These are phyloP conservation scores for Raffaelea arxii DNA, from an alignment of 2,329 filamentous ascomycete genomes.

Conservation along the genomic window DNA sequence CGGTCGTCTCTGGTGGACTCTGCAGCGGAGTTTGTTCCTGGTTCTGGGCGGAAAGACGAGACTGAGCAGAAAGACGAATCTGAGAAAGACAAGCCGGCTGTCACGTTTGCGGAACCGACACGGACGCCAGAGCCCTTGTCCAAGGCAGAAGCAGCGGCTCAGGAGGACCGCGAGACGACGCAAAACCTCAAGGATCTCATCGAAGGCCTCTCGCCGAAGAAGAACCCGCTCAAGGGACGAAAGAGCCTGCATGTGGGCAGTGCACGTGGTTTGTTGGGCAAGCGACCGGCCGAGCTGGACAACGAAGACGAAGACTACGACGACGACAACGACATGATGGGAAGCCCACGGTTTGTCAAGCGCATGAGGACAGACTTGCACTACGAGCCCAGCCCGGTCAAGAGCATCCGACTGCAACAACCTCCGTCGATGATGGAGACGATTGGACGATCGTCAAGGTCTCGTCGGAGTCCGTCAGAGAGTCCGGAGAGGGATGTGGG, in stretches of 20 bases:
- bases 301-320: slow-evolving; percentile 33
- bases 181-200: slow-evolving; percentile 69
- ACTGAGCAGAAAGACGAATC: too few relatives aligned
- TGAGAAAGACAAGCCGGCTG: slow-evolving; percentile 26
- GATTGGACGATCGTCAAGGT: slow-evolving; percentile 47
- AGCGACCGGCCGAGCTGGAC: slow-evolving; percentile 63
- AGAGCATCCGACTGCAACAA: slow-evolving; percentile 60
- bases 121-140: slow-evolving; percentile 47
- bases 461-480: slow-evolving; percentile 35
- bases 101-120: slow-evolving; percentile 58
- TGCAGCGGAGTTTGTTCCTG: slow-evolving; percentile 53
- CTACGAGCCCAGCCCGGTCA: slow-evolving; percentile 67
- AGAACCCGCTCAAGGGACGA: slow-evolving; percentile 53
- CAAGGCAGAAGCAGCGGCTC: slow-evolving; percentile 45
- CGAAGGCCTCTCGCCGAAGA: slow-evolving; percentile 66
- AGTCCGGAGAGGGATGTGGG: slow-evolving; percentile 20
- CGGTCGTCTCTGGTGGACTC: slow-evolving; percentile 62
- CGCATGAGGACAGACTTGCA: slow-evolving; percentile 61
- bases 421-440: slow-evolving; percentile 59
- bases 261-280: slow-evolving; percentile 63
- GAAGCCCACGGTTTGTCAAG: slow-evolving; percentile 54
- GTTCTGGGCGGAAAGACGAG: too few relatives aligned
- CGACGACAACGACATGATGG: slow-evolving; percentile 32
- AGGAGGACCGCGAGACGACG: slow-evolving; percentile 51
- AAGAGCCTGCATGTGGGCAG: slow-evolving; percentile 72